Evolutionary conservation across 345 rosid genomes (phyloP).

Genomic region (Erucastrum elatum): DNA sequence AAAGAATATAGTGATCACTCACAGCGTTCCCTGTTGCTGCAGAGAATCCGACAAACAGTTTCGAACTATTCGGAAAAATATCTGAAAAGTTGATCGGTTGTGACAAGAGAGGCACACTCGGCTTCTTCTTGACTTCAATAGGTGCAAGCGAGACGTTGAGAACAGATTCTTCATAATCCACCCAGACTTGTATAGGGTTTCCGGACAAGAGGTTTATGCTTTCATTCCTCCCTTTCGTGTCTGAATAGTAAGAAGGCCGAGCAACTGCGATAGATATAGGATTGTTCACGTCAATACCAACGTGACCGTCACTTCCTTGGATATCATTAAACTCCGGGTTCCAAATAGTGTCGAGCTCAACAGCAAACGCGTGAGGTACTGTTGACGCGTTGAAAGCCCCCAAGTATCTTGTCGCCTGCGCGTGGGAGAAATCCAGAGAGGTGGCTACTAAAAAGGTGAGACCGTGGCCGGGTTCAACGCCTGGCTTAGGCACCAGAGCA

Average conservation of each 20-base stretch:
- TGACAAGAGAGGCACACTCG: conserved; percentile 53
- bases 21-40: conserved; percentile 49
- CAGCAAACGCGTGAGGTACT: conserved; percentile 45
- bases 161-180: conserved; percentile 55
- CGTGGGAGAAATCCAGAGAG: conserved; percentile 26
- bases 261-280: conserved; percentile 42
- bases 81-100: conserved; percentile 45
- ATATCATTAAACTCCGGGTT: conserved; percentile 51
- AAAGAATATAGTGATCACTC: conserved; percentile 51
- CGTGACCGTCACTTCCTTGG: conserved; percentile 39
- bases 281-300: conserved; percentile 57
- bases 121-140: conserved; percentile 30
- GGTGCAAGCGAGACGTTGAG: conserved; percentile 56
- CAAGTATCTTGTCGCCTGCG: conserved; percentile 31
- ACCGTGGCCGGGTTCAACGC: conserved; percentile 49
- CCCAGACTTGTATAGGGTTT: conserved; percentile 55
- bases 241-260: conserved; percentile 45
- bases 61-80: conserved; percentile 34
- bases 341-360: conserved; percentile 60
- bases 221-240: conserved; percentile 7
- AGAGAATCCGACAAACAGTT: conserved; percentile 60
- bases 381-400: conserved; percentile 50
- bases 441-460: conserved; percentile 47
- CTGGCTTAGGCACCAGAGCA: conserved; percentile 41
- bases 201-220: conserved; percentile 46